Evolutionary conservation across 352 stramenopile genomes (phyloP), one percentile per base, ranked within the genome.

Genomic region (Phytophthora brassicae): DNA sequence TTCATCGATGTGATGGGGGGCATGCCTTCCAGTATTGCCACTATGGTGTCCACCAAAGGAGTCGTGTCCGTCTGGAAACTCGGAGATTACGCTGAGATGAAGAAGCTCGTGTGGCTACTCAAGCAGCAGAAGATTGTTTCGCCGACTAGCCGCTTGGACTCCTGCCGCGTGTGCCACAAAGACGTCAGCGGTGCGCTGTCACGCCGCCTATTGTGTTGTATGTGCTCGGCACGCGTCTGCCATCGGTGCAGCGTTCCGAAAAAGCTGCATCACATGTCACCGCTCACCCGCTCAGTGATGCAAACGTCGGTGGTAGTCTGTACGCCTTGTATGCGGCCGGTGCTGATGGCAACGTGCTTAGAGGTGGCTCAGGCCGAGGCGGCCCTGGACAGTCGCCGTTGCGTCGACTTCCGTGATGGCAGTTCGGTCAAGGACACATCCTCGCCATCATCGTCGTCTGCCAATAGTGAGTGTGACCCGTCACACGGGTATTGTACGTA

Each of bases 1-100:
- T 70, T 71, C 42, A 65, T 73, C 46, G 64, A 76, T 24, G 58
- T 76, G 50, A 64, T 73, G 36, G 68, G 68, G n/a, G 66, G 64
- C 33, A 69, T 77, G 66, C 70, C 70, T 2, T 58, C 62, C 4
- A 64, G 56, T 8, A 49, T 77, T 19, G 62, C 54, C 28, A 67
- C 70, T 11, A 53, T 66, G 8, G 56, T 72, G 16, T 72, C 66
- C 7, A 45, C 70, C 12, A 72, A 72, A 22, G 66, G 66, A 8
- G 61, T 77, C 39, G 70, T 75, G 20, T 75, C 66, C 2, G 61
- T 77, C 9, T 77, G 66, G 66, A 72, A 72, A 36, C 57, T 72
- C 14, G 61, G 58, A n/a, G 64, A 70, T 39, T 70, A 71, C 44
- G 54, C 68, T 14, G 58, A 75, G 54, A 70, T 72, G 58, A 75